Evolutionary conservation across 148 eudicot genomes (phyloP).

Genomic region (Amaranthus palmeri): DNA sequence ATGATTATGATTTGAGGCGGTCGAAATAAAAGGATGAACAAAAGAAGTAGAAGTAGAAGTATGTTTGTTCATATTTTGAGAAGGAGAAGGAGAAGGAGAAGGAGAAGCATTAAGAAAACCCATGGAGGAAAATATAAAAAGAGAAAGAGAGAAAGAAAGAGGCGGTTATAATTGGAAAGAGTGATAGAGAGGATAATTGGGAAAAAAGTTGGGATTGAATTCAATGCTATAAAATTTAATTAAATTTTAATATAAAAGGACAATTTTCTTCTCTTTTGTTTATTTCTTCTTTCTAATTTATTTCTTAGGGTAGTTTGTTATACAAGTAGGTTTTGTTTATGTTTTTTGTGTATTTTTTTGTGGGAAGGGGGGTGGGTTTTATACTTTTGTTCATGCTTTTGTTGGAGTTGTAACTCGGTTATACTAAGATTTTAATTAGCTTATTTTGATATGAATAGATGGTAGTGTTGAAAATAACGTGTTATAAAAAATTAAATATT

Average conservation of each 20-base stretch:
- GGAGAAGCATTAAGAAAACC: neutral
- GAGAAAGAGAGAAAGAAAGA: neutral
- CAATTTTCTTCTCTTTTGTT: slow-evolving; percentile 5
- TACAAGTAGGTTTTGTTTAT: neutral
- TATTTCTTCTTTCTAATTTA: neutral
- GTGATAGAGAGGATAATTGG: slow-evolving; percentile 21
- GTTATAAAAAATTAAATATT: neutral
- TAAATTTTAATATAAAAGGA: slow-evolving; percentile 3
- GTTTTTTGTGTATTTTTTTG: neutral
- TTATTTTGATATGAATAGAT: neutral
- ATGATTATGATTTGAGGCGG: neutral
- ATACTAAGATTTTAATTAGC: neutral
- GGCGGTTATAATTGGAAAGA: slow-evolving; percentile 30
- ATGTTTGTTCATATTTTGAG: slow-evolving; percentile 10
- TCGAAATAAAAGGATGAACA: slow-evolving; percentile 18
- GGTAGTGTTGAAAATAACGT: no score
- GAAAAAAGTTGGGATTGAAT: slow-evolving; percentile 10
- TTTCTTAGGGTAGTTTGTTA: neutral
- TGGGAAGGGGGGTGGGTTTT: neutral
- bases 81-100: no score
- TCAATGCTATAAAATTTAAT: slow-evolving; percentile 4
- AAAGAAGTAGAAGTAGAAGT: neutral
- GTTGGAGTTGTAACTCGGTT: neutral
- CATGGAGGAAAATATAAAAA: slow-evolving; percentile 8
- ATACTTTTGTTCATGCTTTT: neutral